Evolutionary conservation across 371 early-diverging fungal species (phyloP).

Genomic region (Lichtheimia corymbifera): DNA sequence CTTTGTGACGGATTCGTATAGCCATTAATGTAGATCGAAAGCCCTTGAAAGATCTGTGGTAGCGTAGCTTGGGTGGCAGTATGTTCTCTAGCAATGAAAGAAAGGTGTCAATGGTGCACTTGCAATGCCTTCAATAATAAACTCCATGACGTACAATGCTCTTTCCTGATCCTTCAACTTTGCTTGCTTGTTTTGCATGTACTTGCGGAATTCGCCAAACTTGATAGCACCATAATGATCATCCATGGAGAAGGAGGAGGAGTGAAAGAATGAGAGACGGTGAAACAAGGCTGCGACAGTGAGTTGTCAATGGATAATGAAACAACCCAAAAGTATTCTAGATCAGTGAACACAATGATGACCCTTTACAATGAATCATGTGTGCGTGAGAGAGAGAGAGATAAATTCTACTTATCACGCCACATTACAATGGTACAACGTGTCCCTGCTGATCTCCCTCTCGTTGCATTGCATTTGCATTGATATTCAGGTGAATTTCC

Average conservation of each 20-base stretch:
- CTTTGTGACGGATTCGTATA: slow-evolving; percentile 62
- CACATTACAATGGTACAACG: no score
- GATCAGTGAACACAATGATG: no score
- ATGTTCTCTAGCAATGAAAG: slow-evolving; percentile 14
- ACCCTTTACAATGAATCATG: no score
- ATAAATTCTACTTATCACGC: no score
- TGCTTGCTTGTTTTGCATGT: slow-evolving; percentile 62
- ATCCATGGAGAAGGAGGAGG: not conserved
- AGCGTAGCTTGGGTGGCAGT: slow-evolving; percentile 24
- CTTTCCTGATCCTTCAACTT: slow-evolving; percentile 66
- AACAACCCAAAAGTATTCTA: no score
- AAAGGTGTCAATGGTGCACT: slow-evolving; percentile 6
- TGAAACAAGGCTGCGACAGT: no score
- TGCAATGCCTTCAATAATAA: not conserved
- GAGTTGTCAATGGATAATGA: no score
- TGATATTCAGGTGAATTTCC: no score
- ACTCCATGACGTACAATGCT: slow-evolving; percentile 32
- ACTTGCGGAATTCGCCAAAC: slow-evolving; percentile 64
- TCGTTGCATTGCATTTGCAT: no score
- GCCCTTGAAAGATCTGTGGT: slow-evolving; percentile 55
- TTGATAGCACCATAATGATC: slow-evolving; percentile 56
- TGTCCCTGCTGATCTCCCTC: no score
- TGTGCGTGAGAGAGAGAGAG: no score
- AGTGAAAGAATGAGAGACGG: no score
- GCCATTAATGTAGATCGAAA: slow-evolving; percentile 69